Evolutionary conservation across 148 eudicot species (phyloP), one percentile per base, ranked within the genome.

Genomic region (Agrostemma githago): DNA sequence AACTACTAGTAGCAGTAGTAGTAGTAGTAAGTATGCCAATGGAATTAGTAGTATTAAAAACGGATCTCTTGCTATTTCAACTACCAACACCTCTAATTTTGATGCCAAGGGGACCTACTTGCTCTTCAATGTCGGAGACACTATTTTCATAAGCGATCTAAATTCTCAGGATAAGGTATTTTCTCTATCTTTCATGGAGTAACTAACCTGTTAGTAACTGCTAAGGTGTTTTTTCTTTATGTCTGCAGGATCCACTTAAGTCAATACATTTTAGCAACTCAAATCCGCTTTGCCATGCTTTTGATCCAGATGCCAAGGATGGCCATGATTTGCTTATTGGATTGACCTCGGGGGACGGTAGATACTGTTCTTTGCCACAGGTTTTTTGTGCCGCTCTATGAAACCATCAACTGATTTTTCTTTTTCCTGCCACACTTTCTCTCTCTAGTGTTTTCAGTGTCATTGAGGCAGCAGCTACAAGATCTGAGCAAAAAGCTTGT

Each of bases 311-410:
- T 78, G 86, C 92, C 42, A 93, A 86, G 79, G 98, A 93, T 85
- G 96, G 98, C 51, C 96, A 93, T 86, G 93, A 93, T 83, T 84
- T 93, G 85, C 88, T 93, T 61, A 90, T 93, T 76, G 96, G 96
- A 12, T 80, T 93, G 74, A 82, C 54, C 69, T 85, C 93, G 71
- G 96, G 98, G 76, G 98, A 93, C 84, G 93, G 98, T 93, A 87
- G 78, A 56, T 44, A 70, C 79, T 43, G 44, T 72, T 66, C 61
- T 72, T 71, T 66, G 51, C 14, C 53, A 12, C 26, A 44, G 15
- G 43, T 54, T 61, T 37, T 39, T 40, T 44, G 42, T 3, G 11
- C 12, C 57, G 8, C 69, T 19, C n/a, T 76, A 38, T 46, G 43
- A 53, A 68, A 68, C 39, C 42, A 15, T 51, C 38, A 53, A 46